Evolutionary conservation across 352 stramenopile species (phyloP), one percentile per base, ranked within the genome.

Genomic region (Globisporangium carolinianum): DNA sequence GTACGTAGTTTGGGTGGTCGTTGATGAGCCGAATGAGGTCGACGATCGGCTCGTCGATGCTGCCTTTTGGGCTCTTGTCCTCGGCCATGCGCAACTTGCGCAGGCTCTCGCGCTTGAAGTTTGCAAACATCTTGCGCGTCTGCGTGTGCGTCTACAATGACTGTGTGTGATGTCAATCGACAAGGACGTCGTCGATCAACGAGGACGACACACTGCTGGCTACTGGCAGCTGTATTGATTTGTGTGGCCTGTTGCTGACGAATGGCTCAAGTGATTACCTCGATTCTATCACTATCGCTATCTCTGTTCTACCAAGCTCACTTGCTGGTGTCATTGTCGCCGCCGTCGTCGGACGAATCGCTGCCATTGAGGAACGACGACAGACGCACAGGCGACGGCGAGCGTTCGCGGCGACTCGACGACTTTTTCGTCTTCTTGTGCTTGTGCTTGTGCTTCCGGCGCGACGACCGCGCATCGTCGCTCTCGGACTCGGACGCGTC

Each of bases 1-100:
- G 60, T 60, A 94, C 84, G 55, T 93, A 97, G 66, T 97, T 76
- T 4, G 72, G 66, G 51, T 95, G 76, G 17, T 72, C 66, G 65
- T 97, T 97, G 57, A 97, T 90, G 6, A 76, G 69, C 12, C 70
- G 63, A 58, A 97, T 93, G 68, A 97, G 77, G 42, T 94, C 86
- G 17, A 91, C 76, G 53, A 97, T 95, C 5, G 85, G 83, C 41
- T 76, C 83, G 62, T 97, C 91, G 55, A 97, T 84, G 60, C 75
- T 93, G 5, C 88, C 91, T 59, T 97, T 97, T 6, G 88, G 88
- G 46, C 85, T 96, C 69, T 96, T 96, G 68, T 96, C 86, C 59
- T 91, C 81, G 60, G 83, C 76, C 60, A 70, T 69, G 55, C 81
- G 79, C 59, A 95, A 69, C 75, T 92, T 93, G 52, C 83, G 82